phyloP scores from a whole-genome alignment of 331 rosid species.

The Erythrophleum ivorense region DNA sequence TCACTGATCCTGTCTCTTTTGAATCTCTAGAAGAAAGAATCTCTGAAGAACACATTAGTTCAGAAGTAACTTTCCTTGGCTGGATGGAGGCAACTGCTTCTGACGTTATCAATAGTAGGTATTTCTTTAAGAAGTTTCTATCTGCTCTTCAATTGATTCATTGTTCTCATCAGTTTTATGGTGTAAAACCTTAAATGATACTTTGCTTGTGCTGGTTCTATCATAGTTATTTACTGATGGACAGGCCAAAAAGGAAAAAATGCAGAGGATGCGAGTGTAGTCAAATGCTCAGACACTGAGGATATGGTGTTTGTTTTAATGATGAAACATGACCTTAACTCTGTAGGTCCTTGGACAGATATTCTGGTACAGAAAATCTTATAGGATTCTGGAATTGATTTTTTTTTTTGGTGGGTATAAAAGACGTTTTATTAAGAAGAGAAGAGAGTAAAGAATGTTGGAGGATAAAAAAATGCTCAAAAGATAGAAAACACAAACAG shows the following conservation, averaged over 20 bases:
- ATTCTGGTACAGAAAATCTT: background rate
- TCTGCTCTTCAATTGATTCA: constrained; percentile 22
- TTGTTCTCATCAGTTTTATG: constrained; percentile 30
- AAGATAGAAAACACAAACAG: no score
- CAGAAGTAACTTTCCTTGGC: constrained; percentile 73
- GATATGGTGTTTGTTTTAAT: background rate
- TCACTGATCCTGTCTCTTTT: constrained; percentile 71
- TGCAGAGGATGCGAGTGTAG: background rate
- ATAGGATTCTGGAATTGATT: no score
- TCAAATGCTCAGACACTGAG: background rate
- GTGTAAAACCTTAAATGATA: constrained; percentile 27
- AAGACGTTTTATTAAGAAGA: no score
- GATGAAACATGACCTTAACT: constrained; percentile 26
- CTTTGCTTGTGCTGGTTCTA: constrained; percentile 28
- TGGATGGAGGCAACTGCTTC: constrained; percentile 78
- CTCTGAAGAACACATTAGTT: constrained; percentile 46
- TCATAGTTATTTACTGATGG: constrained; percentile 23
- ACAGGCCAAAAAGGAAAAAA: constrained; percentile 4
- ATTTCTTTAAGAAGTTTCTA: constrained; percentile 35
- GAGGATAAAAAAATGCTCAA: no score
- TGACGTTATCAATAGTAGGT: constrained; percentile 82
- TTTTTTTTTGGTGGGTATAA: no score
- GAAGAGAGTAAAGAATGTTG: no score
- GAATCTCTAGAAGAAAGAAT: constrained; percentile 58
- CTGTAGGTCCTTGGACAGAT: background rate